These are phyloP conservation scores for Termitomyces sp. DNA, from an alignment of 768 basidiomycete species.

Conservation along the genomic window DNA sequence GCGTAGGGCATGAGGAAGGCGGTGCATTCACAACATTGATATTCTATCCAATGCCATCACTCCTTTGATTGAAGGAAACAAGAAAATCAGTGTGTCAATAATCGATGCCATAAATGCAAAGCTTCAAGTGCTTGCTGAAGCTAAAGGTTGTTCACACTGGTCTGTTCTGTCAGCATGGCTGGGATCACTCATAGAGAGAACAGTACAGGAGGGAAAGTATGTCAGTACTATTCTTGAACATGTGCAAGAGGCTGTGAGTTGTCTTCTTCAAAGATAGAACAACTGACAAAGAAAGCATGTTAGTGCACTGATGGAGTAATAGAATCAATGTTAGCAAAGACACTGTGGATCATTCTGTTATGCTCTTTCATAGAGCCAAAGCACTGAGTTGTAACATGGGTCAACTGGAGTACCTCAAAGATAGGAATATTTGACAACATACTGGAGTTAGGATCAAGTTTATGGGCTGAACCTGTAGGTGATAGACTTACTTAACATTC, in stretches of 20 bases:
- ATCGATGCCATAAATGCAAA: background rate
- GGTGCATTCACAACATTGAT: background rate
- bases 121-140: background rate
- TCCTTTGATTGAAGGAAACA: background rate
- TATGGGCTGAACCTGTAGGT: background rate
- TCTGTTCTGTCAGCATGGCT: background rate
- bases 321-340: background rate
- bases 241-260: background rate
- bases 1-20: background rate
- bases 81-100: background rate
- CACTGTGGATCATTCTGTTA: background rate
- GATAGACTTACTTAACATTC: too few species aligned
- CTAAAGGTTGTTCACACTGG: background rate
- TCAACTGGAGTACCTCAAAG: background rate
- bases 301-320: background rate
- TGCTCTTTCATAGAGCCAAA: background rate
- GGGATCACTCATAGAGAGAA: background rate
- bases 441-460: background rate
- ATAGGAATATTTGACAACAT: background rate
- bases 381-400: background rate
- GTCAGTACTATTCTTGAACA: background rate
- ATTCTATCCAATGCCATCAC: background rate
- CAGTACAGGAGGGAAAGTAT: background rate
- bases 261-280: background rate
- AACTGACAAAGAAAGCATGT: background rate